A percentile compares a stretch with the other conserved stretches of the same genome.
Conservation (phyloP, 129 eudicot genomes). For the Oenanthe sinensis region DNA sequence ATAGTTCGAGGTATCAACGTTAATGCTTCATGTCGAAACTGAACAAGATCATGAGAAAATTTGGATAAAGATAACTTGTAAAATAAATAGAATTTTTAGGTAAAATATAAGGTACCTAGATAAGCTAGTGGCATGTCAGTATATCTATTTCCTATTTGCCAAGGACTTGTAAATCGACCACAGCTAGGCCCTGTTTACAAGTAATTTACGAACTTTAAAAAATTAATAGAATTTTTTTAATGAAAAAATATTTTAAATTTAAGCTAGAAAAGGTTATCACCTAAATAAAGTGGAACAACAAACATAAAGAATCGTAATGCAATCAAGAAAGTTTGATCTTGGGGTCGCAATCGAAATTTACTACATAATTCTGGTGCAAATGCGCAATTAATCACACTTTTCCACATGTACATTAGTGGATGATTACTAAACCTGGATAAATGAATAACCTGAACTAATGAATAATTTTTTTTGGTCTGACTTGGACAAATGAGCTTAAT, state of each 20-base stretch:
- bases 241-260: too few species aligned
- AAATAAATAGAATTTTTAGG: too few species aligned
- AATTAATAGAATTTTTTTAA: too few species aligned
- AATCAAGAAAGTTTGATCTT: not conserved
- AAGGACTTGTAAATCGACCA: not conserved
- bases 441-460: too few species aligned
- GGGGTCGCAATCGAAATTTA: not conserved
- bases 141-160: not conserved
- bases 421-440: too few species aligned
- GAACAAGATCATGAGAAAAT: too few species aligned
- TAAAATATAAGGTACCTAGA: not conserved
- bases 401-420: not conserved
- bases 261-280: not conserved
- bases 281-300: not conserved
- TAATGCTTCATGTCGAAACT: not conserved
- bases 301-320: not conserved
- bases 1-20: not conserved
- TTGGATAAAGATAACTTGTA: too few species aligned
- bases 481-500: too few species aligned
- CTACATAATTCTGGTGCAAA: not conserved
- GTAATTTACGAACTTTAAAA: too few species aligned
- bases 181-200: too few species aligned
- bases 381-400: not conserved
- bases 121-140: not conserved
- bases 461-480: too few species aligned